Conservation (phyloP, 2,329 filamentous ascomycete genomes). For the Epichloe bromicola region DNA sequence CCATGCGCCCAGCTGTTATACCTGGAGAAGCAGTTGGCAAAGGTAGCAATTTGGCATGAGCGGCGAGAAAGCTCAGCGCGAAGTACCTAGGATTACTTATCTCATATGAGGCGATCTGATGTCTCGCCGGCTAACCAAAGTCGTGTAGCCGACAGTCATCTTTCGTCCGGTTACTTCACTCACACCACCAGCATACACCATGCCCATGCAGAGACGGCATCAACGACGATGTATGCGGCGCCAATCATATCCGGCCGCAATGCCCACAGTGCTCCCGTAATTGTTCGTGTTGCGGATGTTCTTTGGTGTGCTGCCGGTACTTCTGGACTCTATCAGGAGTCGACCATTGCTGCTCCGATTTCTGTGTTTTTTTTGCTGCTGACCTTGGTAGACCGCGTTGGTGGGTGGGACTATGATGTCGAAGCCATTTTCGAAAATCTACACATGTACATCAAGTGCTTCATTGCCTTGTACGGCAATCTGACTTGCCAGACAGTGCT, state of each 20-base stretch:
- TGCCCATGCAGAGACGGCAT: slow-evolving; percentile 43
- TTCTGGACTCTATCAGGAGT: slow-evolving; percentile 52
- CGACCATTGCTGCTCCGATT: slow-evolving; percentile 54
- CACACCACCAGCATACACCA: slow-evolving; percentile 51
- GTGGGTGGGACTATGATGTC: slow-evolving; percentile 58
- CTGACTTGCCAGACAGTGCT: slow-evolving; percentile 50
- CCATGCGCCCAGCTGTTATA: slow-evolving; percentile 52
- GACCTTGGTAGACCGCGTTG: slow-evolving; percentile 52
- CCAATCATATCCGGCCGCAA: slow-evolving; percentile 67
- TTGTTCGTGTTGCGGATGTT: slow-evolving; percentile 59
- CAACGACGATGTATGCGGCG: slow-evolving; percentile 52
- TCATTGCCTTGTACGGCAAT: slow-evolving; percentile 60
- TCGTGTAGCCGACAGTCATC: slow-evolving; percentile 52
- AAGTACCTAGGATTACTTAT: slow-evolving; percentile 41
- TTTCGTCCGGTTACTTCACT: slow-evolving; percentile 54
- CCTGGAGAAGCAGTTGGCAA: slow-evolving; percentile 59
- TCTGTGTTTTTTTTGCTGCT: slow-evolving; percentile 62
- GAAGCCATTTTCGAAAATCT: slow-evolving; percentile 65
- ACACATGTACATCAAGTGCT: slow-evolving; percentile 70
- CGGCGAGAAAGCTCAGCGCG: slow-evolving; percentile 50
- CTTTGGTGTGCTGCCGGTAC: slow-evolving; percentile 60
- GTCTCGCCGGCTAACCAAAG: neutral
- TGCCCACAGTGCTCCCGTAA: slow-evolving; percentile 50
- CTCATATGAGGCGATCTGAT: neutral
- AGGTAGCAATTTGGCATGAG: slow-evolving; percentile 62